Percentiles rank a stretch among this genome's conserved stretches.
These are phyloP conservation scores for Epichloe sp. DNA, from an alignment of 2,329 filamentous ascomycete species.

Conservation along the genomic window DNA sequence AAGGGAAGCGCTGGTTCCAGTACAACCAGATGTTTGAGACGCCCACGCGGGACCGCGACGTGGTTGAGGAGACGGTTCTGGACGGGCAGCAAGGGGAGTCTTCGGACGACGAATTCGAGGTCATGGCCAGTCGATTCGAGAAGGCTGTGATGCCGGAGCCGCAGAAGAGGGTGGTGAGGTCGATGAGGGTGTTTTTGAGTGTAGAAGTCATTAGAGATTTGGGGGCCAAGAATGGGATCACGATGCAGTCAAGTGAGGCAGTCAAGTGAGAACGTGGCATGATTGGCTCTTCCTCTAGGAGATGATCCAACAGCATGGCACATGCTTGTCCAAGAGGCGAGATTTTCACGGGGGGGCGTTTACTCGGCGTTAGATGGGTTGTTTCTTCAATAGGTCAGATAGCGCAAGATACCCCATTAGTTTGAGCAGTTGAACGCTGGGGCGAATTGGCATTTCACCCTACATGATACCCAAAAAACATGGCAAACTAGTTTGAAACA, in stretches of 20 bases:
- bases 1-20: conserved; percentile 37
- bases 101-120: conserved; percentile 39
- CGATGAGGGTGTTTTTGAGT: conserved; percentile 49
- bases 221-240: conserved; percentile 32
- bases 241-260: conserved; percentile 35
- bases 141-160: conserved; percentile 34
- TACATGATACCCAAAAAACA: not conserved
- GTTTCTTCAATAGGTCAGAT: not conserved
- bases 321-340: not conserved
- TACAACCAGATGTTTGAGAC: conserved; percentile 44
- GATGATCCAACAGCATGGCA: not conserved
- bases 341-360: not conserved
- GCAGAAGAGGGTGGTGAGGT: conserved; percentile 33
- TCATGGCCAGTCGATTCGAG: conserved; percentile 43
- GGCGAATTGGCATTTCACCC: not conserved
- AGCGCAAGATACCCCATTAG: conserved; percentile 1
- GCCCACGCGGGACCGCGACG: conserved; percentile 18
- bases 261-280: conserved; percentile 23
- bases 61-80: conserved; percentile 32
- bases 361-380: not conserved
- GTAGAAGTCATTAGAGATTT: conserved; percentile 40
- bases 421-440: not conserved
- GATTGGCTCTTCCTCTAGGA: not conserved
- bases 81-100: conserved; percentile 14
- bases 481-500: not conserved